Evolutionary conservation across 441 rosid genomes (phyloP).

Genomic region (Jatropha multifida): DNA sequence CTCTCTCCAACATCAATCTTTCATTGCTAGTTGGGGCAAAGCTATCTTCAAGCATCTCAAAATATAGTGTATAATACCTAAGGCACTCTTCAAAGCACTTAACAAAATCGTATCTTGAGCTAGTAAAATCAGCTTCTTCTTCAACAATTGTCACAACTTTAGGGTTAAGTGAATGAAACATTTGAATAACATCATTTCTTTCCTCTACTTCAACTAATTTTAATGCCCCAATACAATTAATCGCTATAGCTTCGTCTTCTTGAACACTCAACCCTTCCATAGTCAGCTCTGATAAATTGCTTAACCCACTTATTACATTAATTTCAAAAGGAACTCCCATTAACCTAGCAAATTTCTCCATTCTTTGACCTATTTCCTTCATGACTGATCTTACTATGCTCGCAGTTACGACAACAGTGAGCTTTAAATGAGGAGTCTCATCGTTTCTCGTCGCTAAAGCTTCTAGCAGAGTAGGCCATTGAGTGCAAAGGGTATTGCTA

Average conservation of each 20-base stretch:
- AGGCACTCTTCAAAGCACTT: slow-evolving; percentile 72
- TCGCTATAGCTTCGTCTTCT: slow-evolving; percentile 62
- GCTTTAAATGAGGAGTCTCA: slow-evolving; percentile 65
- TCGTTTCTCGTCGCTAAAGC: slow-evolving; percentile 65
- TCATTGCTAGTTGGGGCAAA: slow-evolving; percentile 61
- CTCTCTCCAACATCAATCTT: slow-evolving; percentile 64
- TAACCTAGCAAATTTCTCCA: slow-evolving; percentile 80
- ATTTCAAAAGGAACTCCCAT: slow-evolving; percentile 83
- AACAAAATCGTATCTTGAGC: slow-evolving; percentile 51
- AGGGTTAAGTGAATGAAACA: slow-evolving; percentile 50
- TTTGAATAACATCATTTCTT: slow-evolving; percentile 36
- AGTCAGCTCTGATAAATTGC: slow-evolving; percentile 45
- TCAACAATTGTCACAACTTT: slow-evolving; percentile 63
- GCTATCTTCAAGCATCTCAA: slow-evolving; percentile 78
- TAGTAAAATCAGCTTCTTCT: slow-evolving; percentile 71
- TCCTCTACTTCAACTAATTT: slow-evolving; percentile 45
- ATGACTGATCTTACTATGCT: slow-evolving; percentile 45
- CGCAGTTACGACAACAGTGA: slow-evolving; percentile 61
- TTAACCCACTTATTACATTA: slow-evolving; percentile 45
- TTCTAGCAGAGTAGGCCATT: slow-evolving; percentile 81
- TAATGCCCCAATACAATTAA: slow-evolving; percentile 65
- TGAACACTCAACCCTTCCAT: slow-evolving; percentile 43
- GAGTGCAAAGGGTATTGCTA: slow-evolving; percentile 77
- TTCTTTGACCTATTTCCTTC: slow-evolving; percentile 68
- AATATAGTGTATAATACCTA: slow-evolving; percentile 55